Evolutionary conservation across 2,329 filamentous ascomycete genomes (phyloP), one percentile per base, ranked within the genome.

Genomic region (Emydomyces testavorans): DNA sequence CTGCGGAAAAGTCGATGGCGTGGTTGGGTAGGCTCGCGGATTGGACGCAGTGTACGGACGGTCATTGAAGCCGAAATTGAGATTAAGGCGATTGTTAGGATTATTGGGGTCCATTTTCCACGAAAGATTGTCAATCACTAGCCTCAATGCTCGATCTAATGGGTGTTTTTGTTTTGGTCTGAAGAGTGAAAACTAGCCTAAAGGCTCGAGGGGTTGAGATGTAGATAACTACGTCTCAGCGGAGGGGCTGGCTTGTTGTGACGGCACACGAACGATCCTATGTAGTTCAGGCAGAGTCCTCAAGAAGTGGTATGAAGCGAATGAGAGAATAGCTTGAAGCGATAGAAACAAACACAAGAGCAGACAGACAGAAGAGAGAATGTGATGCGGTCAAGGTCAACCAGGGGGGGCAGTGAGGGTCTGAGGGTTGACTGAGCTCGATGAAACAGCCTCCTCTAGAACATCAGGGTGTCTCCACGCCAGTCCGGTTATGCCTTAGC

Each of bases 1-100:
- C 70, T 96, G 90, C 10, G 90, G 90, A 62, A 96, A 96, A 50
- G 89, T 94, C 55, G 90, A 95, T 45, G 90, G 90, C 7, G 90
- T 95, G 46, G 90, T 88, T 57, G 83, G 85, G 73, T 85, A 88
- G 56, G 79, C 73, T 63, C 82, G 76, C 23, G 37, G 29, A 59
- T 66, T 60, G 48, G 77, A 67, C 52, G 73, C 71, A 50, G 79
- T 75, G 59, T 79, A 78, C 58, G 81, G 77, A 65, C 78, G 80
- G 63, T 76, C 76, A 66, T 76, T 81, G 62, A 70, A 72, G 53
- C 68, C 69, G 58, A 71, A 71, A 58, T 71, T 70, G 59, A 71
- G 60, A 52, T 70, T 65, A 48, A 68, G 62, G 51, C 68, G 34
- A 16, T 46, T 75, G 48, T 83, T 73, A 50, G 77, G 75, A 55